Evolutionary conservation across 2,329 filamentous ascomycete genomes (phyloP), one percentile per base, ranked within the genome.

Genomic region (Aspergillus unguis): DNA sequence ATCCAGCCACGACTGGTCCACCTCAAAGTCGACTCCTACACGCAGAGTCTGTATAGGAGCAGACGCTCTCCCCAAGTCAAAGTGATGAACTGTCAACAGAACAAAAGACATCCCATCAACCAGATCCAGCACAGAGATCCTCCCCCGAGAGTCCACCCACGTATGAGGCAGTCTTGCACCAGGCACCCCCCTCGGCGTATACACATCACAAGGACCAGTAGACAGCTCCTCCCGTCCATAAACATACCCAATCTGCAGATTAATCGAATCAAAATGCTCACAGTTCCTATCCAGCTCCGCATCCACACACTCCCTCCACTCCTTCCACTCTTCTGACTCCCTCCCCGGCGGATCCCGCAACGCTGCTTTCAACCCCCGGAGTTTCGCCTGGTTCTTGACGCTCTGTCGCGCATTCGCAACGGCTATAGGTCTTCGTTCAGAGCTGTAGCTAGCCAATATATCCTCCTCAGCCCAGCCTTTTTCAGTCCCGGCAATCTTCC

Each of bases 131-230:
- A 17, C 17, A 17, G 17, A 17, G 17, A 17, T 1, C 17, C 17
- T 17, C 17, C 17, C 17, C 17, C 17, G 17, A 17, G 17, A 17
- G 17, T 17, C 17, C 17, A 47, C 35, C 84, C 84, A 86, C 0
- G 75, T 83, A 65, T 87, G 84, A 4, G 85, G 84, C 25, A 86
- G 66, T 2, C 83, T 72, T 29, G 73, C 73, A 6, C 84, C 85
- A 0, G 84, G 84, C 6, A 47, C 26, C 4, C 44, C 32, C n/a
- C 35, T 35, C 2, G 44, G 32, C 4, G 23, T 25, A 10, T 37
- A 47, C 58, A 78, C 83, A 2, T 84, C 85, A 45, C 66, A 77
- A 35, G 74, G 71, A 32, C 72, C 65, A 56, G 80, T 70, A 36
- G 76, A 62, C 9, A 76, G 61, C 4, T 81, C 75, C 55, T 81